Conservation (phyloP, 2,329 filamentous ascomycete species). For the Diaporthe capsici region DNA sequence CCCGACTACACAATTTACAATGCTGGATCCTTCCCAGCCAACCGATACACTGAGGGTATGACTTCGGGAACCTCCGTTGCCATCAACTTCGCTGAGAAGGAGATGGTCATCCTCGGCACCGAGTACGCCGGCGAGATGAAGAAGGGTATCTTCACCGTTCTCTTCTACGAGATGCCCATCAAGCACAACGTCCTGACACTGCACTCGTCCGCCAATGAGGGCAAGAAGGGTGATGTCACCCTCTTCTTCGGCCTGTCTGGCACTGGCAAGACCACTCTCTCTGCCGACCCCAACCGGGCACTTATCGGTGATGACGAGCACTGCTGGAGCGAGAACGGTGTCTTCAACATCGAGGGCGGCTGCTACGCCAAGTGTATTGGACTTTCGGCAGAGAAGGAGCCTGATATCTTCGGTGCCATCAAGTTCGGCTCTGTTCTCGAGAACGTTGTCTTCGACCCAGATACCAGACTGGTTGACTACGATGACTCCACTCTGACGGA, state of each 20-base stretch:
- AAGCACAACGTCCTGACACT: constrained; percentile 99
- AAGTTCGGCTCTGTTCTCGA: constrained; percentile 97
- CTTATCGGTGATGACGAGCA: constrained; percentile 99
- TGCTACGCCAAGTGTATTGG: constrained; percentile 99
- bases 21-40: constrained; percentile 97
- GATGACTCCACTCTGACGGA: constrained; percentile 95
- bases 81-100: constrained; percentile 99
- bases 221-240: constrained; percentile 92
- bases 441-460: constrained; percentile 97
- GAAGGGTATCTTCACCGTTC: constrained; percentile 98
- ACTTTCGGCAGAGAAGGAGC: constrained; percentile 98
- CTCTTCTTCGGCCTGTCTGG: constrained; percentile 99
- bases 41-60: constrained; percentile 98
- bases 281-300: constrained; percentile 94
- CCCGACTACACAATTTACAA: constrained; percentile 99
- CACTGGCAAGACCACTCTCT: constrained; percentile 98
- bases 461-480: constrained; percentile 92
- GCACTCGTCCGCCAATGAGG: constrained; percentile 99
- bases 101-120: constrained; percentile 99
- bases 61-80: constrained; percentile 97
- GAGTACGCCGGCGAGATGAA: constrained; percentile 99
- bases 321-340: constrained; percentile 96
- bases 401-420: constrained; percentile 97
- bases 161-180: constrained; percentile 99
- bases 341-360: constrained; percentile 99